phyloP scores from a whole-genome alignment of 1,139 yeast species.

The Candida neerlandica region DNA sequence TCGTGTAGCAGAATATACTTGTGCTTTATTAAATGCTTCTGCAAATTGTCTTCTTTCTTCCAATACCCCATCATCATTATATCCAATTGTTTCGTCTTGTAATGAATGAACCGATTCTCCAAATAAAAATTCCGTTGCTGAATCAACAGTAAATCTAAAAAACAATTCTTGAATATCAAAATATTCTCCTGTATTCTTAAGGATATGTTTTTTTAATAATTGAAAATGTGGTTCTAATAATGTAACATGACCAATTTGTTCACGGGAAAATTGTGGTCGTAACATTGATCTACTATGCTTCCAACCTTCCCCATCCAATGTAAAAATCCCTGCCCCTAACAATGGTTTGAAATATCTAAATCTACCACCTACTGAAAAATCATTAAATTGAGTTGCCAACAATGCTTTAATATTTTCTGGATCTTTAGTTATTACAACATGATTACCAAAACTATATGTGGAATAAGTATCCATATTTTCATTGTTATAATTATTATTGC shows the following conservation, averaged over 20 bases:
- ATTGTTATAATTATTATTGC: too few species aligned
- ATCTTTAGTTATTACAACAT: slow-evolving; percentile 21
- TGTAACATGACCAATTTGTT: slow-evolving; percentile 51
- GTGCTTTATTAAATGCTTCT: slow-evolving; percentile 32
- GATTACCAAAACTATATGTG: slow-evolving; percentile 20
- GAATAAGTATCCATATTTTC: not conserved
- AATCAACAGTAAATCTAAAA: slow-evolving; percentile 41
- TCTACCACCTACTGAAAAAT: slow-evolving; percentile 50
- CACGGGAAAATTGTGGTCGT: slow-evolving; percentile 56
- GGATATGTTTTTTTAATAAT: slow-evolving; percentile 35
- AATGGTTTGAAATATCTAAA: slow-evolving; percentile 40
- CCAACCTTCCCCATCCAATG: slow-evolving; percentile 58
- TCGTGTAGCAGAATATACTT: slow-evolving; percentile 31
- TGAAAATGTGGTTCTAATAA: slow-evolving; percentile 47
- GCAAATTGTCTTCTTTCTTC: slow-evolving; percentile 27
- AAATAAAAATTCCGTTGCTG: slow-evolving; percentile 45
- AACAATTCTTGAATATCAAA: slow-evolving; percentile 42
- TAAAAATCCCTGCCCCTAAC: slow-evolving; percentile 58
- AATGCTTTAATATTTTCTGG: slow-evolving; percentile 39
- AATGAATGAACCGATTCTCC: slow-evolving; percentile 37
- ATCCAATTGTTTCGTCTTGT: slow-evolving; percentile 32
- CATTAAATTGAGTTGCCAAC: slow-evolving; percentile 46
- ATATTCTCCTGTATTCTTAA: slow-evolving; percentile 22
- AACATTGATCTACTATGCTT: slow-evolving; percentile 55
- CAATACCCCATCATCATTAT: slow-evolving; percentile 18